Percentiles rank a stretch among this genome's conserved stretches.
phyloP scores from a whole-genome alignment of 2,329 filamentous ascomycete genomes.

The Penicillium sp. region DNA sequence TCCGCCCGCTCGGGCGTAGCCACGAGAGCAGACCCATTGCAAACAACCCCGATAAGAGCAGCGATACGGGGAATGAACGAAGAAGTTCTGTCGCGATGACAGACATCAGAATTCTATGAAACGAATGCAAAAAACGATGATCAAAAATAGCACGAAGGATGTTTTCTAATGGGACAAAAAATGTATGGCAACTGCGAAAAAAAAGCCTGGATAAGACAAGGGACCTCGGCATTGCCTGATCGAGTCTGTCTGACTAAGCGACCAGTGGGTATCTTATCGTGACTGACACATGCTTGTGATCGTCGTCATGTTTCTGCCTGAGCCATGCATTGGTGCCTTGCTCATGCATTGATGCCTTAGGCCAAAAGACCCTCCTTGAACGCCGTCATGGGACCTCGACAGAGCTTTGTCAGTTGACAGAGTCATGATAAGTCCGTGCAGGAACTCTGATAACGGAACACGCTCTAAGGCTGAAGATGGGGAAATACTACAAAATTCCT shows the following conservation, averaged over 20 bases:
- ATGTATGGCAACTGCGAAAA: neutral
- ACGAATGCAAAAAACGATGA: neutral
- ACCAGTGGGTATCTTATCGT: neutral
- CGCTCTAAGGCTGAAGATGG: neutral
- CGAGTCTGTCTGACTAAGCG: neutral
- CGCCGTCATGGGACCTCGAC: slow-evolving; percentile 9
- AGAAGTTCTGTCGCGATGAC: slow-evolving; percentile 18
- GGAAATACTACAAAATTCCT: slow-evolving; percentile 4
- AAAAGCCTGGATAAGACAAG: slow-evolving; percentile 9
- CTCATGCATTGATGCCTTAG: neutral
- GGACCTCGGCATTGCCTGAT: slow-evolving; percentile 18
- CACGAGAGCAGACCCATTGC: slow-evolving; percentile 40
- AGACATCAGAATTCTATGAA: slow-evolving; percentile 10
- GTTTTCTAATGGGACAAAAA: neutral
- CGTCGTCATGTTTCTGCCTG: neutral
- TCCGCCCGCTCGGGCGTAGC: slow-evolving; percentile 36
- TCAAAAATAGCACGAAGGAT: neutral
- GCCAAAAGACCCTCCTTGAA: neutral
- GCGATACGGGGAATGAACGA: slow-evolving; percentile 21
- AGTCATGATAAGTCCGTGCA: slow-evolving; percentile 10
- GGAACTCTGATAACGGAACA: slow-evolving; percentile 1
- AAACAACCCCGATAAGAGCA: slow-evolving; percentile 30
- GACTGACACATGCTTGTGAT: neutral
- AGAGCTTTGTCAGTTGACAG: slow-evolving; percentile 20
- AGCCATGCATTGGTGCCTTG: neutral